A percentile compares a stretch with the other conserved stretches of the same genome.
Evolutionary conservation across 192 early-diverging fungal species (phyloP).

Genomic region (Coemansia sp.): DNA sequence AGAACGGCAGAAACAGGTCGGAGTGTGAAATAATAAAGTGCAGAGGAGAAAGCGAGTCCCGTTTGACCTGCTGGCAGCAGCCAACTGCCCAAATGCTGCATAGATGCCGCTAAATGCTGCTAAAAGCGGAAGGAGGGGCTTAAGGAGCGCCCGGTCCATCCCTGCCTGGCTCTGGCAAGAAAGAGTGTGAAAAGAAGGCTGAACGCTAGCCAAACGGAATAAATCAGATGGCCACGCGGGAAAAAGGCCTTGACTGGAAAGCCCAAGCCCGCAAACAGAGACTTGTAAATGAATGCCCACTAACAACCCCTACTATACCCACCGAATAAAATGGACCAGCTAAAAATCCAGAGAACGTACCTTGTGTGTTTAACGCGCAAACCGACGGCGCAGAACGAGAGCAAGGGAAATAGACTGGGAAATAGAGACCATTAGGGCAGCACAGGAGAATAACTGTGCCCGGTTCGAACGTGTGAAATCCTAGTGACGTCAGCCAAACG

Average conservation of each 20-base stretch:
- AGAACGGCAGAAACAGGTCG: background rate
- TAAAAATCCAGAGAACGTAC: background rate
- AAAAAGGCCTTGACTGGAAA: background rate
- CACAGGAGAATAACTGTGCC: background rate
- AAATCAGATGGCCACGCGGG: background rate
- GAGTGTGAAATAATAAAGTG: background rate
- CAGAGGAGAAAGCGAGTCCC: background rate
- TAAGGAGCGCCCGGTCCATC: background rate
- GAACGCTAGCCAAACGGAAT: background rate
- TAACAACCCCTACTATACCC: background rate
- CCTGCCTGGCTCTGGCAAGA: background rate
- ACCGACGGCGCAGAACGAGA: background rate
- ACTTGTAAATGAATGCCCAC: background rate
- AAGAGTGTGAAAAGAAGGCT: background rate
- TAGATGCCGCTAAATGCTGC: background rate
- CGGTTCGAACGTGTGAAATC: no score
- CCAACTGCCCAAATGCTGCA: background rate
- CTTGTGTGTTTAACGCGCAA: background rate
- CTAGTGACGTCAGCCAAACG: constrained; percentile 5
- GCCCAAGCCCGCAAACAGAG: background rate
- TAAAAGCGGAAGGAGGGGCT: background rate
- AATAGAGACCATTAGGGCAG: constrained; percentile 12
- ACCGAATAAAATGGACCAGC: background rate
- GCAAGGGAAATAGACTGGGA: background rate
- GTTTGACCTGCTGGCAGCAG: background rate